Evolutionary conservation across 805 yeast species (phyloP), one percentile per base, ranked within the genome.

Genomic region (Wickerhamomyces chambardii): DNA sequence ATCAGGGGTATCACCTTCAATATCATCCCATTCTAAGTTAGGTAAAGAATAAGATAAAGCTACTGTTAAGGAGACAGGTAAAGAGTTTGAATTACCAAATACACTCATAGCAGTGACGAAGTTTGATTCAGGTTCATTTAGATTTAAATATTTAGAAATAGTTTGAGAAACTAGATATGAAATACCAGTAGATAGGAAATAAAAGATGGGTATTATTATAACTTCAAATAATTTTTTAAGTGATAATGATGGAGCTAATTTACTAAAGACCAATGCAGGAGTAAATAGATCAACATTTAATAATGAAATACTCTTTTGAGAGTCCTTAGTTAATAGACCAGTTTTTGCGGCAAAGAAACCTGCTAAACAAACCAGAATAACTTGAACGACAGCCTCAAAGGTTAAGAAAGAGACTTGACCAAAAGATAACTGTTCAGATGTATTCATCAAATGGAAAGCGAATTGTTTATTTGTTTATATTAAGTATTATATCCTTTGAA

Each of bases 91-190:
- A 60, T 90, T 92, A 35, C 97, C 97, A 60, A 90, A 90, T 6
- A 89, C 95, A 3, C 92, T 86, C 94, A 92, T 92, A 3, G 96
- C 97, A 17, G 94, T 82, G 33, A 92, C 96, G 50, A 85, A 90
- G 60, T 90, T 89, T 4, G 84, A 53, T 59, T 92, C 97, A 12
- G 84, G 75, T 33, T 64, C 73, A 47, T 83, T 83, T 47, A 92
- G 62, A 7, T 59, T 50, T 42, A 87, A 55, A 30, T 76, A 43
- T 12, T 58, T 54, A 4, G 85, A 64, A 29, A 78, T 69, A 17
- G 73, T 21, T 22, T 62, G 59, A 6, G 95, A 83, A 26, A 86
- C 75, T 9, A 61, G 17, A 47, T 63, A 79, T 1, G 96, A 78
- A 15, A 87, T 78, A 15, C 71, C 74, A 0, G 97, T 87, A n/a